A percentile compares a stretch with the other conserved stretches of the same genome.
Evolutionary conservation across 179 eudicot species (phyloP).

Genomic region (Silene coronaria): DNA sequence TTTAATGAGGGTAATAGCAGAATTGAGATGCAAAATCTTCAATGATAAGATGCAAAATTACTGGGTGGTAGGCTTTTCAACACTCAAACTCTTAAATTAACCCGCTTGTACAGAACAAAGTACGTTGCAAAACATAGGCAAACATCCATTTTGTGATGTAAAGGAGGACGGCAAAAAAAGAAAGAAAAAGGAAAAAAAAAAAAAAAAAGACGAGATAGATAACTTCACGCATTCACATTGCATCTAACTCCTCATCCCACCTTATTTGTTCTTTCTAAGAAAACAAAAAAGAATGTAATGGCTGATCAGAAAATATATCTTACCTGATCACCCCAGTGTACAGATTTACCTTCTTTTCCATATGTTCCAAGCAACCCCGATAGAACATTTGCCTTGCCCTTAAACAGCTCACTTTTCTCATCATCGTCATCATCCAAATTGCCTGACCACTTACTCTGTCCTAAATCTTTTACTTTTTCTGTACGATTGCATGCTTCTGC

Average conservation of each 20-base stretch:
- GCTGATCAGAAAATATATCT: slow-evolving; percentile 12
- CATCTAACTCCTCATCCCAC: neutral
- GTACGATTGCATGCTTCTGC: slow-evolving; percentile 34
- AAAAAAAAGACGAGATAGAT: too few relatives aligned
- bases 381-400: slow-evolving; percentile 39
- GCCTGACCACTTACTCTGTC: slow-evolving; percentile 85
- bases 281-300: neutral
- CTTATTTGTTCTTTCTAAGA: neutral
- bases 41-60: neutral
- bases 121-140: too few relatives aligned
- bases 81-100: too few relatives aligned
- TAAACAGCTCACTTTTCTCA: slow-evolving; percentile 28
- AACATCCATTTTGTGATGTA: neutral
- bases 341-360: slow-evolving; percentile 80
- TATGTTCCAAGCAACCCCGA: slow-evolving; percentile 54
- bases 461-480: slow-evolving; percentile 73
- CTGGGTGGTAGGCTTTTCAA: neutral
- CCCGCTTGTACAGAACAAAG: too few relatives aligned
- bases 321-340: slow-evolving; percentile 96
- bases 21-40: too few relatives aligned
- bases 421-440: slow-evolving; percentile 61
- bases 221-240: neutral
- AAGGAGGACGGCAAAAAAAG: neutral
- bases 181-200: too few relatives aligned
- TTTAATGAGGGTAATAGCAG: neutral